Evolutionary conservation across 257 asterid species (phyloP), one percentile per base, ranked within the genome.

Genomic region (Capsicum baccatum): DNA sequence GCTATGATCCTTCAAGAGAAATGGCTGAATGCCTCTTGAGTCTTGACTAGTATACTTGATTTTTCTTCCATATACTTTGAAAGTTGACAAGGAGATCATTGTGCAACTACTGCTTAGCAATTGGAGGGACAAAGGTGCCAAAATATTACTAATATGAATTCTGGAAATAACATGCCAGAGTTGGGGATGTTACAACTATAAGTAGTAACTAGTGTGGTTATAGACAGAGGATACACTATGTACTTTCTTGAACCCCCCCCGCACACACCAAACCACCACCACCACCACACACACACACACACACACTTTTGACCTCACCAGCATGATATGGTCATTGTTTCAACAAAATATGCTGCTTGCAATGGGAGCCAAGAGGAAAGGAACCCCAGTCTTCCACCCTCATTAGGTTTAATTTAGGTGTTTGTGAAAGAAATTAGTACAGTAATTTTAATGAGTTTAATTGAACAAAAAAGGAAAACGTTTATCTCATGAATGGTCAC

Each of bases 1-100:
- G 80, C 42, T 73, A 76, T 21, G 59, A 76, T 14, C 81, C 47
- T 76, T 74, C 59, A 52, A 17, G 64, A 78, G 14, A 76, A 54
- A 26, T 76, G 81, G 26, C 21, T 3, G 26, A 71, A 33, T 78
- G 50, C 6, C 14, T 7, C 33, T 26, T 1, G 33, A 26, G 33
- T 33, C 82, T 54, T 78, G 21, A 0, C 14, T 71, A 44, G 58
- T 70, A 8, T 42, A 2, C 56, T 44, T n/a, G 8, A n/a, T 17
- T 47, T 42, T 17, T 47, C 39, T 47, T 47, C 39, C 9, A n/a
- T 47, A 44, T n/a, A 9, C 57, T 44, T n/a, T n/a, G 57, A 47
- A 71, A 9, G 57, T 47, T 71, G 55, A 47, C 58, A n/a, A 71
- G 58, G 79, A 7, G 21, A 68, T 68, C 52, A 37, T 68, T 68